Conservation (phyloP, 371 early-diverging fungal species). For the Thermomucor indicae-seudaticae region DNA sequence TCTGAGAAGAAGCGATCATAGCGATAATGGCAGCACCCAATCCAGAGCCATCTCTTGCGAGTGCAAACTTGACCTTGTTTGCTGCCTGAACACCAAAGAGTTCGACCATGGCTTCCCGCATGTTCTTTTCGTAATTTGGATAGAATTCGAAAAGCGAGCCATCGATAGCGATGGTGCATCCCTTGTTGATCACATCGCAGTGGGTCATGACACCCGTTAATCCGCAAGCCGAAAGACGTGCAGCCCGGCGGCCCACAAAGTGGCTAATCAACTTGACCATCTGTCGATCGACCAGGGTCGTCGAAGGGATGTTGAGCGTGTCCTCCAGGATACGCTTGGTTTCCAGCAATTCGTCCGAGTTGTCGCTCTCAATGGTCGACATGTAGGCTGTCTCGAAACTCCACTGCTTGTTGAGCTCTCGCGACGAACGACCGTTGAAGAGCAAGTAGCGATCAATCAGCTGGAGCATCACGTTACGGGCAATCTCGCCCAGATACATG, state of each 20-base stretch:
- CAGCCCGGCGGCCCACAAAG: conserved; percentile 85
- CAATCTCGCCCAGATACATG: conserved; percentile 92
- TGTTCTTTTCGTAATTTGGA: conserved; percentile 78
- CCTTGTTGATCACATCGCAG: conserved; percentile 10
- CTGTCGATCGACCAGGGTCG: conserved; percentile 77
- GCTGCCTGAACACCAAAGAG: conserved; percentile 60
- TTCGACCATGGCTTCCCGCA: conserved; percentile 67
- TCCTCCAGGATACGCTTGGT: conserved; percentile 75
- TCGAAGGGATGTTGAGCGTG: conserved; percentile 58
- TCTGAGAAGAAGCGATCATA: conserved; percentile 31
- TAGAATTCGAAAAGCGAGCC: conserved; percentile 91
- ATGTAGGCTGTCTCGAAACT: conserved; percentile 88
- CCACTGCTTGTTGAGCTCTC: conserved; percentile 70
- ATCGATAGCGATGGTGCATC: conserved; percentile 63
- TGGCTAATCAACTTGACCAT: conserved; percentile 76
- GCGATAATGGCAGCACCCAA: conserved; percentile 48
- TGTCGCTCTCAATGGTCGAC: conserved; percentile 85
- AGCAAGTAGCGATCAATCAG: conserved; percentile 50
- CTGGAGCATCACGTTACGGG: too few relatives aligned
- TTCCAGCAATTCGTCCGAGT: conserved; percentile 56
- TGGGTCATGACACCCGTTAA: conserved; percentile 74
- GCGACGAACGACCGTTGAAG: conserved; percentile 56
- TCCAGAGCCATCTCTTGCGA: conserved; percentile 44
- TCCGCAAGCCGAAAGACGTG: conserved; percentile 79
- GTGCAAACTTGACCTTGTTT: conserved; percentile 32